Conservation (phyloP, 2,329 filamentous ascomycete genomes). For the Alternaria novae-zelandiae region DNA sequence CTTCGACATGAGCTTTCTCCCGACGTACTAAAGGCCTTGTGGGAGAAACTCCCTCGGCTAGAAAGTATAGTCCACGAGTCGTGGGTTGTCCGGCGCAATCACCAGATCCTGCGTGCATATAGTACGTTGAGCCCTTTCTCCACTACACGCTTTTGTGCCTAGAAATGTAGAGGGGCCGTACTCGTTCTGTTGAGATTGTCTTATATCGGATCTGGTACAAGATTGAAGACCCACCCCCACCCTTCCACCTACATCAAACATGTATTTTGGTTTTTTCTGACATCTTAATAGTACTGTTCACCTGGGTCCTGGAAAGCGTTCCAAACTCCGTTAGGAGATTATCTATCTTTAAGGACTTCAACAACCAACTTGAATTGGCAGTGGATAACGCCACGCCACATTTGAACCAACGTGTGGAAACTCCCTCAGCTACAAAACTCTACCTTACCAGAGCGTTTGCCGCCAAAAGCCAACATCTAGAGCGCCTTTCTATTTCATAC, state of each 20-base stretch:
- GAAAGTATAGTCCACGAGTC: constrained; percentile 27
- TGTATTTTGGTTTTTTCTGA: constrained; percentile 12
- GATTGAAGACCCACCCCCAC: no score
- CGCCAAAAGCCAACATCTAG: constrained; percentile 26
- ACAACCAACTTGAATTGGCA: constrained; percentile 24
- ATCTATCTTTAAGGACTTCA: constrained; percentile 29
- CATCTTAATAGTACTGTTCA: constrained; percentile 26
- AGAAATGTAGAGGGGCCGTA: no score
- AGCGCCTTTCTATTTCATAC: constrained; percentile 29
- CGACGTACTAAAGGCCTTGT: constrained; percentile 20
- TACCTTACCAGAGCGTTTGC: constrained; percentile 23
- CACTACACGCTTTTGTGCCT: constrained; percentile 1
- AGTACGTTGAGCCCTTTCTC: constrained; percentile 19
- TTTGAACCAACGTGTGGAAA: constrained; percentile 19
- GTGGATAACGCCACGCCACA: constrained; percentile 21
- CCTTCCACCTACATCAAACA: constrained; percentile 15
- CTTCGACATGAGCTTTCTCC: constrained; percentile 25
- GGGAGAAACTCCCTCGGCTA: constrained; percentile 27
- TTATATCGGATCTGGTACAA: no score
- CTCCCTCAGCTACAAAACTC: constrained; percentile 21
- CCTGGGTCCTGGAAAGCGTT: constrained; percentile 20
- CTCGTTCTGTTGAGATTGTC: no score
- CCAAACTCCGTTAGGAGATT: constrained; percentile 27
- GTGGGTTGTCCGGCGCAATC: constrained; percentile 17
- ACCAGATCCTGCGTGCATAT: constrained; percentile 18